A percentile compares a stretch with the other conserved stretches of the same genome.
These are phyloP conservation scores for Penicillium sp. DNA, from an alignment of 2,329 filamentous ascomycete species.

Conservation along the genomic window DNA sequence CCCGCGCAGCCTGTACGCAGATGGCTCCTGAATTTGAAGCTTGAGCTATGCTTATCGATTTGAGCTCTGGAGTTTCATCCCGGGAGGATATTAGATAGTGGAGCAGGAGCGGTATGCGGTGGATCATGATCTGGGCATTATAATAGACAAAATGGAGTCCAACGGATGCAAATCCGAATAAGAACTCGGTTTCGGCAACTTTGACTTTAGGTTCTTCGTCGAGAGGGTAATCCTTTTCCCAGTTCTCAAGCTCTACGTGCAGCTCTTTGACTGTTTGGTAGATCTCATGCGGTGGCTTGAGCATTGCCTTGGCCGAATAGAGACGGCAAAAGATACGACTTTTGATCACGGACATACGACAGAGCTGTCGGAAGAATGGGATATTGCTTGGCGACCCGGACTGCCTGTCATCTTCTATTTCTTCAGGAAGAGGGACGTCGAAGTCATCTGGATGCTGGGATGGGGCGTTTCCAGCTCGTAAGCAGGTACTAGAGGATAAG, in stretches of 20 bases:
- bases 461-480: slow-evolving; percentile 65
- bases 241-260: slow-evolving; percentile 79
- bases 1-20: slow-evolving; percentile 83
- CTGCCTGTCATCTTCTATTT: slow-evolving; percentile 84
- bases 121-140: slow-evolving; percentile 92
- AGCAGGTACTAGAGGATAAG: slow-evolving; percentile 53
- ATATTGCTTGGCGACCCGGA: slow-evolving; percentile 79
- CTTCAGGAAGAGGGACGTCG: slow-evolving; percentile 87
- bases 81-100: slow-evolving; percentile 80
- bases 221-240: slow-evolving; percentile 86
- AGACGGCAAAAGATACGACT: slow-evolving; percentile 85
- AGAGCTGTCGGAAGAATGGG: slow-evolving; percentile 91
- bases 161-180: slow-evolving; percentile 83
- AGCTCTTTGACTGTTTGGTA: slow-evolving; percentile 88
- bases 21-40: slow-evolving; percentile 85
- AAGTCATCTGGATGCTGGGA: slow-evolving; percentile 74
- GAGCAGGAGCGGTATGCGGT: slow-evolving; percentile 92
- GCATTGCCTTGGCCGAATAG: slow-evolving; percentile 83
- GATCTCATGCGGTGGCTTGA: slow-evolving; percentile 75
- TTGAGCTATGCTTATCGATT: slow-evolving; percentile 72
- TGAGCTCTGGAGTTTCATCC: slow-evolving; percentile 40
- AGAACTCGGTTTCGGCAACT: slow-evolving; percentile 81
- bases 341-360: slow-evolving; percentile 82
- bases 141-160: slow-evolving; percentile 93
- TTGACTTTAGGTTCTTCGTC: slow-evolving; percentile 87